Evolutionary conservation across 179 eudicot genomes (phyloP).

Genomic region (Nepenthes alata): DNA sequence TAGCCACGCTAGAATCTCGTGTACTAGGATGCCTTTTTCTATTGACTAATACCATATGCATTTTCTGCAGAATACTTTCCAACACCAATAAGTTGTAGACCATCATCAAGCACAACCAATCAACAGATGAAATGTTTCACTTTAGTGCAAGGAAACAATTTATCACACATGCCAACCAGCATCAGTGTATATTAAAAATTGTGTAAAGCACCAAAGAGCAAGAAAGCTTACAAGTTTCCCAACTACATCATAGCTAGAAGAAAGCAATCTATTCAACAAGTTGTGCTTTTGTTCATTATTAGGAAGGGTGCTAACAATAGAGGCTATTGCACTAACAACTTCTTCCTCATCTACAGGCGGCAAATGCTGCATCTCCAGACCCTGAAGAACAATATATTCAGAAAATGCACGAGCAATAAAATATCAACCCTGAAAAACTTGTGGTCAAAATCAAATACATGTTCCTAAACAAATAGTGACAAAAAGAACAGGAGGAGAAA

Average conservation of each 20-base stretch:
- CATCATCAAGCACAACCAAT: background rate
- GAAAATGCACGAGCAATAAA: background rate
- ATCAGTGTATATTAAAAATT: background rate
- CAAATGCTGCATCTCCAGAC: constrained; percentile 56
- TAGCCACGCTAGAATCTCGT: too few relatives aligned
- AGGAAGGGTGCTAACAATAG: constrained; percentile 50
- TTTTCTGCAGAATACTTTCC: too few relatives aligned
- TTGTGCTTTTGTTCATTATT: constrained; percentile 61
- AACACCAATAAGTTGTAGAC: too few relatives aligned
- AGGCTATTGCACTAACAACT: constrained; percentile 65
- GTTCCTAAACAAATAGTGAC: background rate
- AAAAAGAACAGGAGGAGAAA: background rate
- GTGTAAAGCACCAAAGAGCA: constrained; percentile 1
- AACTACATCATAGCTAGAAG: constrained; percentile 63
- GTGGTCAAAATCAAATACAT: too few relatives aligned
- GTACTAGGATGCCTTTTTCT: too few relatives aligned
- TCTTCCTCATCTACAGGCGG: constrained; percentile 84
- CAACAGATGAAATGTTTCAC: background rate
- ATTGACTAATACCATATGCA: too few relatives aligned
- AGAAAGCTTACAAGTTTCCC: constrained; percentile 64
- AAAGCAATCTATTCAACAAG: constrained; percentile 60
- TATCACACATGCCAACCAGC: background rate
- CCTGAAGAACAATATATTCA: constrained; percentile 23
- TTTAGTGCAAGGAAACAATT: background rate
- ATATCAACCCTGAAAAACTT: background rate